Evolutionary conservation across 805 yeast species (phyloP).

Genomic region (Clavispora fructus): DNA sequence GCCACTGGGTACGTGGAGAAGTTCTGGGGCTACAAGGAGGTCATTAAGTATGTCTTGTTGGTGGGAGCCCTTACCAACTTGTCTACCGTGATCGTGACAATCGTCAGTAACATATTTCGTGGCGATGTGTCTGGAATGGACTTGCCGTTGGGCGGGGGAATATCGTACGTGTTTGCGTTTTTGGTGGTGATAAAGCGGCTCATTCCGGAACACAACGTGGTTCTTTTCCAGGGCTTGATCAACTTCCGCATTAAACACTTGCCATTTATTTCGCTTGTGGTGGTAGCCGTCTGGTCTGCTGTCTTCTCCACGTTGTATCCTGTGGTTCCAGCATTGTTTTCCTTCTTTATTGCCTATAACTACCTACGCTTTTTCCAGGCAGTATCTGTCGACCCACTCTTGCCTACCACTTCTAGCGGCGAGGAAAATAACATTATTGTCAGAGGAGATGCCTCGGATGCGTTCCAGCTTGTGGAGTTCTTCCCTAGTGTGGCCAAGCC

Average conservation of each 20-base stretch:
- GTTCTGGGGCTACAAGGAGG: constrained; percentile 49
- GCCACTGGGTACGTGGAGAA: constrained; percentile 45
- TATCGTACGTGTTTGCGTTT: constrained; percentile 48
- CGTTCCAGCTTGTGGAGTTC: constrained; percentile 76
- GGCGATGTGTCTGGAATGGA: constrained; percentile 34
- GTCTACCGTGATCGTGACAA: constrained; percentile 40
- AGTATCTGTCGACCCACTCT: constrained; percentile 47
- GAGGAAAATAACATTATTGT: constrained; percentile 21
- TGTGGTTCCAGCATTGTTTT: constrained; percentile 48
- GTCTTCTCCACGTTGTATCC: constrained; percentile 40
- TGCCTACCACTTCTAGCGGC: constrained; percentile 40
- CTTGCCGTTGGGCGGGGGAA: constrained; percentile 48
- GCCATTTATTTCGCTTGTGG: constrained; percentile 42
- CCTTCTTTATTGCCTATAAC: constrained; percentile 66
- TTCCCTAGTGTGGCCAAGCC: constrained; percentile 66
- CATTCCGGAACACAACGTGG: constrained; percentile 53
- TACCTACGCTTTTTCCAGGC: constrained; percentile 76
- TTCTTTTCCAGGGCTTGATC: constrained; percentile 40
- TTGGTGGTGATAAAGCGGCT: constrained; percentile 53
- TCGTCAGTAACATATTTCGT: constrained; percentile 30
- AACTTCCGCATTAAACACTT: constrained; percentile 56
- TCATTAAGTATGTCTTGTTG: constrained; percentile 45
- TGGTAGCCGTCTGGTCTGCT: constrained; percentile 33
- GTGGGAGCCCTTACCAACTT: constrained; percentile 55
- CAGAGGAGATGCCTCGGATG: constrained; percentile 85